These are phyloP conservation scores for Carex arenaria DNA, from an alignment of 202 grass and related monocot genomes.

Conservation along the genomic window DNA sequence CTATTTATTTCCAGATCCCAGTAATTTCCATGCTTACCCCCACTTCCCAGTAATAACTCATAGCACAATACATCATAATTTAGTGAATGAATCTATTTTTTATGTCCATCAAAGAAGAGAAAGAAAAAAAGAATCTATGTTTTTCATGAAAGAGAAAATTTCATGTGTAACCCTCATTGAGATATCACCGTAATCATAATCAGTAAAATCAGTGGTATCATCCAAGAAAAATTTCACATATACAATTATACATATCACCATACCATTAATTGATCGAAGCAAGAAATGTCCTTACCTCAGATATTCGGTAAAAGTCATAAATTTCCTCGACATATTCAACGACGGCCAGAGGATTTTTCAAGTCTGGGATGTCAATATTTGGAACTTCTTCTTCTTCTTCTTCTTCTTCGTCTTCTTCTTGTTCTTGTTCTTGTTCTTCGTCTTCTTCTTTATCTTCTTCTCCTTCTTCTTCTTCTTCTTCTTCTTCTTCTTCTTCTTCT, in stretches of 20 bases:
- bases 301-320: constrained; percentile 48
- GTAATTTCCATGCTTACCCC: not conserved
- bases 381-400: constrained; percentile 27
- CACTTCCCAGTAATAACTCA: too few species aligned
- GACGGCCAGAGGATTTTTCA: constrained; percentile 54
- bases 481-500: not conserved
- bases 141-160: not conserved
- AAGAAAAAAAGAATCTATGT: too few species aligned
- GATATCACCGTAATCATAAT: too few species aligned
- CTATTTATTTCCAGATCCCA: not conserved
- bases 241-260: not conserved
- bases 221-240: not conserved
- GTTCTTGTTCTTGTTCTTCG: not conserved
- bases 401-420: not conserved
- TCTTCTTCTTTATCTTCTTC: not conserved
- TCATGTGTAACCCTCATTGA: not conserved
- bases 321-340: constrained; percentile 80
- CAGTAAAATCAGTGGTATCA: not conserved
- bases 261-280: not conserved
- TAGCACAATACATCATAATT: not conserved
- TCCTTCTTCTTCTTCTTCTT: too few species aligned
- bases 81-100: too few species aligned
- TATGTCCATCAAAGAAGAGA: too few species aligned
- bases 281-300: constrained; percentile 40
- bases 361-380: constrained; percentile 64